Conservation (phyloP, 441 rosid species). For the Kokia cookei region DNA sequence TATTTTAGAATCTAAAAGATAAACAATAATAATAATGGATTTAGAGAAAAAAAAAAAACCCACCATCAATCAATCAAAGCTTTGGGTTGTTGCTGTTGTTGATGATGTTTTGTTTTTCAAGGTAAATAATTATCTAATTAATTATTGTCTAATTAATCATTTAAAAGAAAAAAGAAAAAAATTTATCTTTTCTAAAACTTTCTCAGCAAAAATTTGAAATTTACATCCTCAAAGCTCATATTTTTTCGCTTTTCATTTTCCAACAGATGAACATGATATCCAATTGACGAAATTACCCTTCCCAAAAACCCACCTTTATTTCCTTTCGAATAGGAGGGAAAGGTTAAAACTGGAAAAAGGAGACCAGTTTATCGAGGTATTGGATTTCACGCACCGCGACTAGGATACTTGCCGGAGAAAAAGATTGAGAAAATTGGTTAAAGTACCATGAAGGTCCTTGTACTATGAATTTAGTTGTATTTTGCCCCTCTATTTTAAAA, state of each 20-base stretch:
- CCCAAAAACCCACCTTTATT: neutral
- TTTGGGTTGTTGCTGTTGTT: constrained; percentile 6
- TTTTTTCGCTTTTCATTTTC: neutral
- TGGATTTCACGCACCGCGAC: constrained; percentile 2
- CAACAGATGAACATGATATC: constrained; percentile 1
- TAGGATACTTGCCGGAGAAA: neutral
- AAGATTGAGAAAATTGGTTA: no score
- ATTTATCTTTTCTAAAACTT: constrained; percentile 5
- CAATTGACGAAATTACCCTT: constrained; percentile 10
- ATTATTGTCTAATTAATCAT: constrained; percentile 3
- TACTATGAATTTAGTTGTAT: no score
- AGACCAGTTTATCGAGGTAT: neutral
- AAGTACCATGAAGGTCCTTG: no score
- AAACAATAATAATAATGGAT: no score
- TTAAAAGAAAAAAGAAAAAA: neutral
- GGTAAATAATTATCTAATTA: constrained; percentile 5
- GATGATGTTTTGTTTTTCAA: constrained; percentile 12
- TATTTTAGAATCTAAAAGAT: no score
- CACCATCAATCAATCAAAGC: constrained; percentile 12
- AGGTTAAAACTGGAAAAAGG: constrained; percentile 2
- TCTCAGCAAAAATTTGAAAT: neutral
- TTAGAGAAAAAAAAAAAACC: neutral
- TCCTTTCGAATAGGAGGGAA: neutral
- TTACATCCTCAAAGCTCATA: neutral
- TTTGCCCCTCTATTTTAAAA: no score